phyloP scores from a whole-genome alignment of 1,139 yeast genomes.

The Magnusiomyces suaveolens region DNA sequence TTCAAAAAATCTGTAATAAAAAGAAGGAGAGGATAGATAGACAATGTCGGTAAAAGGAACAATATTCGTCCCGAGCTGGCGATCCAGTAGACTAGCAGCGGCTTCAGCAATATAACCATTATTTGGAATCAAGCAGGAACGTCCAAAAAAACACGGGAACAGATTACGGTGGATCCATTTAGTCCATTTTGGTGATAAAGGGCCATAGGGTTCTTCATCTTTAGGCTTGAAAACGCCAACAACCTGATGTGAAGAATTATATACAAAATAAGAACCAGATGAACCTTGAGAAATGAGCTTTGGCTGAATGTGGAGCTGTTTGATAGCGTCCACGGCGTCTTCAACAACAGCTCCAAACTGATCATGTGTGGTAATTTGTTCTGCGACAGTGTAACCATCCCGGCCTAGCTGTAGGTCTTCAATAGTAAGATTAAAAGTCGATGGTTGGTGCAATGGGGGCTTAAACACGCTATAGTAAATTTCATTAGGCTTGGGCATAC shows the following conservation, averaged over 20 bases:
- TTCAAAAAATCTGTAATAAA: slow-evolving; percentile 48
- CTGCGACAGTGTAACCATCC: slow-evolving; percentile 25
- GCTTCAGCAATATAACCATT: slow-evolving; percentile 61
- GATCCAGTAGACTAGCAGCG: slow-evolving; percentile 58
- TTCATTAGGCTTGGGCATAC: slow-evolving; percentile 19
- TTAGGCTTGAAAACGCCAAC: slow-evolving; percentile 68
- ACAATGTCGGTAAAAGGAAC: slow-evolving; percentile 62
- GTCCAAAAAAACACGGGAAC: slow-evolving; percentile 69
- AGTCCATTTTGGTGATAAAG: slow-evolving; percentile 69
- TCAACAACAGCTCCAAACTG: slow-evolving; percentile 36
- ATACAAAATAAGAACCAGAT: slow-evolving; percentile 61
- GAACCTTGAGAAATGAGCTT: slow-evolving; percentile 54
- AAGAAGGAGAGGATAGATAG: slow-evolving; percentile 43
- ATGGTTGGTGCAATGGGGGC: slow-evolving; percentile 26
- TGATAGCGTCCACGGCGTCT: slow-evolving; percentile 39
- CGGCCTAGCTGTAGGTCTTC: slow-evolving; percentile 11
- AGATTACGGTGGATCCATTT: slow-evolving; percentile 70
- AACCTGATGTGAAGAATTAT: slow-evolving; percentile 30
- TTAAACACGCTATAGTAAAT: slow-evolving; percentile 48
- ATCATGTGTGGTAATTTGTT: slow-evolving; percentile 28
- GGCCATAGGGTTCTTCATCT: slow-evolving; percentile 77
- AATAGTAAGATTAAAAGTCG: slow-evolving; percentile 22
- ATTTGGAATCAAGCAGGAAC: slow-evolving; percentile 56
- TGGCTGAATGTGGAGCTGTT: slow-evolving; percentile 36
- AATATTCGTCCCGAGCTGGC: slow-evolving; percentile 47